Percentiles rank a stretch among this genome's conserved stretches.
Evolutionary conservation across 208 protist genomes (phyloP).

Genomic region (Crithidia bombi): DNA sequence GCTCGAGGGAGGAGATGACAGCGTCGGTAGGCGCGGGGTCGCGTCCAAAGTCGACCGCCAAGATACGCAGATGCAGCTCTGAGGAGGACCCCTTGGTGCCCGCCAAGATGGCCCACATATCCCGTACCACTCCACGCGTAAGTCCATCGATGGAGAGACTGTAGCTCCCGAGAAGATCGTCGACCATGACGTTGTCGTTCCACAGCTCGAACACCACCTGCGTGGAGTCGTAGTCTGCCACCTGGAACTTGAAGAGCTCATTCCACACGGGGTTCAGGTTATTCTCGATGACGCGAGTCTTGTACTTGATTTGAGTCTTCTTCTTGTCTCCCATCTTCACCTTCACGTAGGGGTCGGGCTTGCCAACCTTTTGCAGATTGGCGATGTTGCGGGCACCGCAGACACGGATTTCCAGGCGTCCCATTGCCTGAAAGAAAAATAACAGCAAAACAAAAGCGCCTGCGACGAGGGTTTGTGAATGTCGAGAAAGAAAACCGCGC

Average conservation of each 20-base stretch:
- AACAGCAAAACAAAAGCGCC: conserved; percentile 4
- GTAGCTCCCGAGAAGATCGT: conserved; percentile 64
- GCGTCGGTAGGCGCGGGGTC: conserved; percentile 28
- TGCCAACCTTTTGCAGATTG: conserved; percentile 58
- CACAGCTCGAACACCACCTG: conserved; percentile 64
- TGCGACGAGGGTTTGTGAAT: no score
- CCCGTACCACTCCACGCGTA: conserved; percentile 52
- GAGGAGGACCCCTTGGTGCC: conserved; percentile 46
- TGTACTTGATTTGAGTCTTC: conserved; percentile 41
- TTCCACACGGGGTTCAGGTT: conserved; percentile 66
- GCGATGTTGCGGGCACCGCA: conserved; percentile 67
- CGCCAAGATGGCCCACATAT: conserved; percentile 59
- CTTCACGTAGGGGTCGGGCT: conserved; percentile 69
- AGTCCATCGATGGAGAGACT: conserved; percentile 62
- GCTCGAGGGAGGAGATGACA: conserved; percentile 35
- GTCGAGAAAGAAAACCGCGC: not conserved
- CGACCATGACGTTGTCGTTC: conserved; percentile 60
- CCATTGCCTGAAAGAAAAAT: conserved; percentile 9
- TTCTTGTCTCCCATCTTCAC: conserved; percentile 43
- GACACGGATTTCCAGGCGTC: conserved; percentile 72
- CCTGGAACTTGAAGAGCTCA: conserved; percentile 69
- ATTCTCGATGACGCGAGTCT: conserved; percentile 57
- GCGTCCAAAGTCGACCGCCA: conserved; percentile 68
- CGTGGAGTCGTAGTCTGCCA: conserved; percentile 56
- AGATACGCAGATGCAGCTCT: conserved; percentile 62